Conservation (phyloP, 2,329 filamentous ascomycete species). For the Bipolaris sorokiniana region DNA sequence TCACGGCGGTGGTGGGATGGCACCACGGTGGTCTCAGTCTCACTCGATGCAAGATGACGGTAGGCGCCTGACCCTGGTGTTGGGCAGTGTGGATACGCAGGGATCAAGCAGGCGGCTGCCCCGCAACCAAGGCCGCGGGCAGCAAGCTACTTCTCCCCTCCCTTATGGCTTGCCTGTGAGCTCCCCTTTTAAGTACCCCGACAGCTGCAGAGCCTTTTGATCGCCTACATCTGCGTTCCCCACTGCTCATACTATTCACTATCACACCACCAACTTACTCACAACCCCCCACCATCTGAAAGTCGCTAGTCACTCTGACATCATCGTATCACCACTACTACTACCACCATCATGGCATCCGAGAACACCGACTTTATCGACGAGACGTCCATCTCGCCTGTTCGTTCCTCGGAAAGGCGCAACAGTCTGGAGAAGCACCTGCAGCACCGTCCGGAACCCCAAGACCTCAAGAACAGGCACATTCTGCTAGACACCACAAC, state of each 20-base stretch:
- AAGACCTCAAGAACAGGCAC: conserved; percentile 72
- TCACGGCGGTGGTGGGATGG: background rate
- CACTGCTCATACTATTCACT: conserved; percentile 4
- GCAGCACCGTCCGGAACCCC: conserved; percentile 56
- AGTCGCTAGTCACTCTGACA: conserved; percentile 14
- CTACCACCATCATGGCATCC: conserved; percentile 32
- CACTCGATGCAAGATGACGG: conserved; percentile 25
- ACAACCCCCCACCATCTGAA: conserved; percentile 1
- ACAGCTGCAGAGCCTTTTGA: conserved; percentile 4
- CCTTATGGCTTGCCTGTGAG: conserved; percentile 14
- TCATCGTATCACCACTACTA: conserved; percentile 5
- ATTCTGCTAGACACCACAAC: conserved; percentile 71
- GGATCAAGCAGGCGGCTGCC: conserved; percentile 26
- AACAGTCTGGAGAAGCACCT: conserved; percentile 56
- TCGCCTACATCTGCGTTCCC: conserved; percentile 4
- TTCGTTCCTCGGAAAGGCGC: conserved; percentile 66
- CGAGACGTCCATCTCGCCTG: conserved; percentile 51
- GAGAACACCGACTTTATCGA: conserved; percentile 39
- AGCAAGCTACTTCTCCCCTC: conserved; percentile 18
- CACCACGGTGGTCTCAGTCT: conserved; percentile 25
- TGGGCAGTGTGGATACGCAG: conserved; percentile 23
- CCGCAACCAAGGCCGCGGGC: conserved; percentile 27
- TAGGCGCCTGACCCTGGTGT: conserved; percentile 23
- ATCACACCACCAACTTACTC: background rate
- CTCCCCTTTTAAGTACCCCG: conserved; percentile 20